phyloP scores from a whole-genome alignment of 768 basidiomycete species.

The Xerocomellus dryophilus region DNA sequence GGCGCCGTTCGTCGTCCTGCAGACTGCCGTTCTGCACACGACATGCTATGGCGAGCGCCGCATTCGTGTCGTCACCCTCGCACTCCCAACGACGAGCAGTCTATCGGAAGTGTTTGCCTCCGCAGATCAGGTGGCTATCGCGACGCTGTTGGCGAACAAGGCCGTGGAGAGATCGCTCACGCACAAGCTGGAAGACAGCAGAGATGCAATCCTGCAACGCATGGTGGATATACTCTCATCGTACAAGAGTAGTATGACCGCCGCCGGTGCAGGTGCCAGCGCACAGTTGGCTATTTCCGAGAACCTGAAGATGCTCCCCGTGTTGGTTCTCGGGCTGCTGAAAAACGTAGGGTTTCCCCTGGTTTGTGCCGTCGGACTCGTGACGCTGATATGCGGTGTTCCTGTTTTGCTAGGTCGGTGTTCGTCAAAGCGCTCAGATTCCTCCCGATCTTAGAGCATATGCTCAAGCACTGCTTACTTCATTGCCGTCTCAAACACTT shows the following conservation, averaged over 20 bases:
- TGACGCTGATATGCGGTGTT: background rate
- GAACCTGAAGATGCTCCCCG: constrained; percentile 92
- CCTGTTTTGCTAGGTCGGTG: constrained; percentile 61
- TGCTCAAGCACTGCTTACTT: constrained; percentile 87
- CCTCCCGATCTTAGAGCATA: constrained; percentile 96
- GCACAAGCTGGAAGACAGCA: constrained; percentile 84
- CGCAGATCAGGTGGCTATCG: constrained; percentile 84
- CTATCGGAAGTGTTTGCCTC: constrained; percentile 88
- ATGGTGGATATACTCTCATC: constrained; percentile 80
- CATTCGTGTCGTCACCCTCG: constrained; percentile 86
- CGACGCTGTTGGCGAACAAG: constrained; percentile 84
- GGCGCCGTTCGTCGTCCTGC: constrained; percentile 87
- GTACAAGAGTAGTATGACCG: constrained; percentile 96
- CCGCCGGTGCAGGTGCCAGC: constrained; percentile 88
- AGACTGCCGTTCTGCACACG: constrained; percentile 92
- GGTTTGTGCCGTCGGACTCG: background rate
- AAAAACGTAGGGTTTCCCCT: constrained; percentile 73
- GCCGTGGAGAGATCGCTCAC: constrained; percentile 86
- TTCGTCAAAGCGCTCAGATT: constrained; percentile 95
- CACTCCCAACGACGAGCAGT: constrained; percentile 83
- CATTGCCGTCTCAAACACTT: constrained; percentile 85
- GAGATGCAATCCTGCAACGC: constrained; percentile 81
- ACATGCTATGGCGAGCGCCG: constrained; percentile 91
- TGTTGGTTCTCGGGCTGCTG: constrained; percentile 82
- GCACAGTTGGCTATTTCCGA: constrained; percentile 91